Conservation (phyloP, 257 asterid genomes). For the Capsicum rhomboideum region DNA sequence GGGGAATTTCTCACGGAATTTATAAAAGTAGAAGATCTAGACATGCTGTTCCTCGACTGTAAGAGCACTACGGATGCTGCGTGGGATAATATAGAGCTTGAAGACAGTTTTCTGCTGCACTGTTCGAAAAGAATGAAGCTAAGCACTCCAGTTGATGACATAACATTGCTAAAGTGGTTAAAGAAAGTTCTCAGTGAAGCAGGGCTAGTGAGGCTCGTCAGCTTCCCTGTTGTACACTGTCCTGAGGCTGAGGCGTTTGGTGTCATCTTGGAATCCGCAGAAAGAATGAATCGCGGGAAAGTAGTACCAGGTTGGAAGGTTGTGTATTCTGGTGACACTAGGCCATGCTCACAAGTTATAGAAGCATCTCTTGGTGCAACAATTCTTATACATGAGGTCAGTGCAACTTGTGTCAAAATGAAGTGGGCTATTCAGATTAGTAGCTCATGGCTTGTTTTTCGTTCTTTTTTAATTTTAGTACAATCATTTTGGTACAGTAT, state of each 20-base stretch:
- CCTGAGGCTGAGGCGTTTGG: constrained; percentile 86
- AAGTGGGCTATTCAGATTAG: too few species aligned
- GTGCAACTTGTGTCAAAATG: too few species aligned
- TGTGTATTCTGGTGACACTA: constrained; percentile 92
- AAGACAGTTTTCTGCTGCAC: neutral
- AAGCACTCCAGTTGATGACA: constrained; percentile 28
- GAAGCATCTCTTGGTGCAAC: constrained; percentile 71
- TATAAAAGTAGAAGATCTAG: constrained; percentile 81
- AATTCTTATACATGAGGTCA: constrained; percentile 77
- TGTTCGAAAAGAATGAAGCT: constrained; percentile 13
- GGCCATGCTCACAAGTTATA: constrained; percentile 80
- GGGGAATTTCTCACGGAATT: constrained; percentile 78
- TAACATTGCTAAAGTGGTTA: constrained; percentile 29
- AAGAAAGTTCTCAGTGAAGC: constrained; percentile 47
- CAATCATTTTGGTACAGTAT: neutral
- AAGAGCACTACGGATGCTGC: constrained; percentile 50
- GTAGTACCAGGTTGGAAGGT: constrained; percentile 79
- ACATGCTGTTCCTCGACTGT: constrained; percentile 86
- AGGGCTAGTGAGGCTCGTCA: constrained; percentile 53
- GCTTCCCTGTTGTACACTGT: constrained; percentile 83
- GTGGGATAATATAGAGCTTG: constrained; percentile 27
- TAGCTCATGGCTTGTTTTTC: too few species aligned
- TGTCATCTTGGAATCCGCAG: constrained; percentile 48
- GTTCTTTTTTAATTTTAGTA: too few species aligned
- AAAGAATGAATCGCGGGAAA: constrained; percentile 46